These are phyloP conservation scores for Pythium rishiriense DNA, from an alignment of 352 stramenopile species.

Conservation along the genomic window DNA sequence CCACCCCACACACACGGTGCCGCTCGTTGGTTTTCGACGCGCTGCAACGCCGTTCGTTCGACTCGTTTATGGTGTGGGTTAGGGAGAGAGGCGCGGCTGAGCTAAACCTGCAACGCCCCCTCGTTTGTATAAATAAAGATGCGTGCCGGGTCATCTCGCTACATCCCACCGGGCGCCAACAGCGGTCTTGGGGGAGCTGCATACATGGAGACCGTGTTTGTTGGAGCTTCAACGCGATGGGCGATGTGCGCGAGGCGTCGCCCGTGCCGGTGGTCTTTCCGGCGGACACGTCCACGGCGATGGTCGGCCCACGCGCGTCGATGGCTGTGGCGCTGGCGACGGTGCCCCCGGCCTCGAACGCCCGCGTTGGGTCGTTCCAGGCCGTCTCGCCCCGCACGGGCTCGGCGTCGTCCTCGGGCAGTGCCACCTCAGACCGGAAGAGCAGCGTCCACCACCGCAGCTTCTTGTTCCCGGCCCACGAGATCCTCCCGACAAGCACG, in stretches of 20 bases:
- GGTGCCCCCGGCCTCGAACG: not conserved
- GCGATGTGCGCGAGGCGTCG: slow-evolving; percentile 20
- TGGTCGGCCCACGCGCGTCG: slow-evolving; percentile 4
- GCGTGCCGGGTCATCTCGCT: not conserved
- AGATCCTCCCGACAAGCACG: slow-evolving; percentile 44
- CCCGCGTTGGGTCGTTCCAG: slow-evolving; percentile 16
- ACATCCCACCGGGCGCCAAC: not conserved
- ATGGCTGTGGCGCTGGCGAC: not conserved
- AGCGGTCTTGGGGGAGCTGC: too few relatives aligned
- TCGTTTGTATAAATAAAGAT: not conserved
- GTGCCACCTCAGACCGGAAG: slow-evolving; percentile 30
- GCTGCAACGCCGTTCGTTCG: not conserved
- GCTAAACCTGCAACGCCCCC: not conserved
- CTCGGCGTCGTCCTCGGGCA: slow-evolving; percentile 31
- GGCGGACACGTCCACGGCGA: slow-evolving; percentile 7
- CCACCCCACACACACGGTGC: too few relatives aligned
- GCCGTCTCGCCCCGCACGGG: slow-evolving; percentile 22
- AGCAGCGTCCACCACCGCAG: slow-evolving; percentile 38
- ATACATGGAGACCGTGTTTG: not conserved
- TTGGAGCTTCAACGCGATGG: slow-evolving; percentile 17
- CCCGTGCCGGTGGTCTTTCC: slow-evolving; percentile 17
- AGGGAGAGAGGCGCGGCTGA: not conserved
- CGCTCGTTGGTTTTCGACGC: not conserved
- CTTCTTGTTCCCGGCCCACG: slow-evolving; percentile 41
- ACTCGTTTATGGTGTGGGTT: not conserved